phyloP scores from a whole-genome alignment of 2,329 filamentous ascomycete genomes.

The Cordyceps militaris region DNA sequence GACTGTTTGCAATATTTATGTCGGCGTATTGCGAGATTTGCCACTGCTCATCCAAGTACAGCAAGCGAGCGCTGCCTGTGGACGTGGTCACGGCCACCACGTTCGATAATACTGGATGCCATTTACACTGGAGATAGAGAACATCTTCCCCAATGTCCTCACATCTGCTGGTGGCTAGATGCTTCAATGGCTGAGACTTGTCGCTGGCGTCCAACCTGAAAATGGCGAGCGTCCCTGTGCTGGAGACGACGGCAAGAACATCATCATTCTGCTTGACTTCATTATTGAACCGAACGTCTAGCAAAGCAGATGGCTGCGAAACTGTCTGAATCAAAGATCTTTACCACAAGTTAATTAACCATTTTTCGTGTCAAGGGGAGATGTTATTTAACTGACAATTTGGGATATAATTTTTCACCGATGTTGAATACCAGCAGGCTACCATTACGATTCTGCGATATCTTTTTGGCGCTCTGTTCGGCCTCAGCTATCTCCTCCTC shows the following conservation, averaged over 20 bases:
- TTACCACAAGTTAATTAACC: slow-evolving; percentile 9
- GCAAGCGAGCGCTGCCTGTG: slow-evolving; percentile 53
- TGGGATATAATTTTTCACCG: neutral
- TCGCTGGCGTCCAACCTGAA: slow-evolving; percentile 45
- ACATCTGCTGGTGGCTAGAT: slow-evolving; percentile 39
- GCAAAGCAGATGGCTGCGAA: slow-evolving; percentile 62
- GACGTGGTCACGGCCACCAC: slow-evolving; percentile 66
- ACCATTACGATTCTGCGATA: slow-evolving; percentile 60
- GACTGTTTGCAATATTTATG: slow-evolving; percentile 40
- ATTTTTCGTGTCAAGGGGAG: neutral
- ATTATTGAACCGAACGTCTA: slow-evolving; percentile 78
- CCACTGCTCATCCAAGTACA: slow-evolving; percentile 40
- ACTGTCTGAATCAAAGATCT: slow-evolving; percentile 54
- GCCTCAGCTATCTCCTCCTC: slow-evolving; percentile 23
- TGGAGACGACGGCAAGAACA: slow-evolving; percentile 69
- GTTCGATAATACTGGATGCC: slow-evolving; percentile 52
- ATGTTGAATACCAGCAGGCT: slow-evolving; percentile 63
- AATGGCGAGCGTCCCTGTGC: slow-evolving; percentile 62
- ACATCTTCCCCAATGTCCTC: slow-evolving; percentile 47
- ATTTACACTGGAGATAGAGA: slow-evolving; percentile 66
- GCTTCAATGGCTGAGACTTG: slow-evolving; percentile 28
- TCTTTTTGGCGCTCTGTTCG: slow-evolving; percentile 21
- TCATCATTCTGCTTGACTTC: slow-evolving; percentile 31
- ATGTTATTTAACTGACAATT: slow-evolving; percentile 52
- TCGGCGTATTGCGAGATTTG: slow-evolving; percentile 27